Evolutionary conservation across 192 early-diverging fungal species (phyloP), one percentile per base, ranked within the genome.

Genomic region (Spizellomyces punctatus): DNA sequence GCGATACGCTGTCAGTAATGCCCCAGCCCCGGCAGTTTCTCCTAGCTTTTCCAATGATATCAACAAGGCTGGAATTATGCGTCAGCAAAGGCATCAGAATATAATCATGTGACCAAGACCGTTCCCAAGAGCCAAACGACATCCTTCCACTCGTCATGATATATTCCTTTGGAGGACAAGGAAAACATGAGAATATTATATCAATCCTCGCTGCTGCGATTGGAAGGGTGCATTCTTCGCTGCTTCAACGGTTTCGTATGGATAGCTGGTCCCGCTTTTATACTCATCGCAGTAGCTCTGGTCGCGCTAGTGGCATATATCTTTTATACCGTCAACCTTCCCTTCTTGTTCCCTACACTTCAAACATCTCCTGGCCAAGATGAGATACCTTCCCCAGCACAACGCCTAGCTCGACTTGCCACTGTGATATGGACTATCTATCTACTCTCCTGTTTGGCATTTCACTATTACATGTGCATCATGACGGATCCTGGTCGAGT

Each of bases 381-480:
- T 50, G 36, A n/a, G n/a, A 19, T 47, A 19, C 55, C 42, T 45
- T 46, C 69, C 10, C 49, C 69, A 27, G 42, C 41, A 7, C 44
- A 21, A 16, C 48, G 61, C 22, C 14, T 52, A 6, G 44, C 48
- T 57, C 42, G 64, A 19, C 16, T 12, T 10, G 56, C 17, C 36
- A 58, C n/a, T 12, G 56, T 66, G 1, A 42, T 67, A 47, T 75
- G 75, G 71, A 49, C 56, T 6, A 12, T 72, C 52, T 80, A 76
- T 42, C 55, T 83, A 56, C 50, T 83, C 6, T 42, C 63, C n/a
- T 60, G 71, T 56, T 76, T 80, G 19, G 49, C 56, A 3, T 78
- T 80, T 58, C 80, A 83, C 60, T 83, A 81, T 58, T 67, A 49
- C 47, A 59, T 78, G 66, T 72, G 71, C n/a, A 74, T 76, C 12